Evolutionary conservation across 345 rosid genomes (phyloP).

Genomic region (Dipteronia sinensis): DNA sequence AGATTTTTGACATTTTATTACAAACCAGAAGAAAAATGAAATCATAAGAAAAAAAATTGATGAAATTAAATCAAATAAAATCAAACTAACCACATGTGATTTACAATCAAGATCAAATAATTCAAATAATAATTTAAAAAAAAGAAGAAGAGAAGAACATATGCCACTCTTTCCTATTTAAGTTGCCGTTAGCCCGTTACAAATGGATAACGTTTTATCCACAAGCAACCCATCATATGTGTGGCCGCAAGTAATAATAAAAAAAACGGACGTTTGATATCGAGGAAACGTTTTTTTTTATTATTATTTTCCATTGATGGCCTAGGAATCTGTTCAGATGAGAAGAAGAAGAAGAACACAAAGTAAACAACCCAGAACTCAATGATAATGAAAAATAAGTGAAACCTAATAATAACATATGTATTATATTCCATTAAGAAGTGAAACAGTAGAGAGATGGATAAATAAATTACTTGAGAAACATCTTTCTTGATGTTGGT

Average conservation of each 20-base stretch:
- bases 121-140: no score
- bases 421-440: no score
- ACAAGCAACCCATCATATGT: not conserved
- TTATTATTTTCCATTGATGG: not conserved
- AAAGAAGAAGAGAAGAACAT: no score
- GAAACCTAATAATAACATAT: not conserved
- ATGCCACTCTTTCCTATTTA: no score
- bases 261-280: no score
- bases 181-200: no score
- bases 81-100: no score
- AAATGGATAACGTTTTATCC: no score
- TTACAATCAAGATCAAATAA: no score
- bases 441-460: not conserved
- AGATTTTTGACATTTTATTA: no score
- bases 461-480: conserved; percentile 49
- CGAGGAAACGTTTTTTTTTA: not conserved
- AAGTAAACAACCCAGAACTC: not conserved
- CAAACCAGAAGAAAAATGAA: not conserved
- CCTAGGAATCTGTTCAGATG: not conserved
- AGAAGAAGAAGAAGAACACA: not conserved
- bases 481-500: conserved; percentile 68
- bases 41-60: no score
- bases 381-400: not conserved
- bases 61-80: no score
- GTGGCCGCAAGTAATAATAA: not conserved